Percentiles rank a stretch among this genome's conserved stretches.
Evolutionary conservation across 331 rosid genomes (phyloP).

Genomic region (Malus hybrid): DNA sequence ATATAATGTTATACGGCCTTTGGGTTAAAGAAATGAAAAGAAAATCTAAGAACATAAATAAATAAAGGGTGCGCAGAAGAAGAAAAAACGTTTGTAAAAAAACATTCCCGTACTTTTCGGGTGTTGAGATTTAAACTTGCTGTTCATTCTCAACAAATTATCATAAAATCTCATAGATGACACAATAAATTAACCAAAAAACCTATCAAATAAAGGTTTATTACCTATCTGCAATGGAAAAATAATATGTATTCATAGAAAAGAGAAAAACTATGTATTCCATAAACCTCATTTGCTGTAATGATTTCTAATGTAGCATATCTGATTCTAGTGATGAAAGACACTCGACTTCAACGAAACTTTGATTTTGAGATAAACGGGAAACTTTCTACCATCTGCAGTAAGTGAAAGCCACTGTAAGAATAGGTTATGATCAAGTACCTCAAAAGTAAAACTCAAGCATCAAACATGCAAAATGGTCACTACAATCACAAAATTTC

Average conservation of each 20-base stretch:
- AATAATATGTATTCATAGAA: too few species aligned
- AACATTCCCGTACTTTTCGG: too few species aligned
- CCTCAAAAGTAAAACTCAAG: background rate
- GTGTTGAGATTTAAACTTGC: too few species aligned
- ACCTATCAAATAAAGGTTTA: background rate
- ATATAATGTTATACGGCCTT: too few species aligned
- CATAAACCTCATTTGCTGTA: background rate
- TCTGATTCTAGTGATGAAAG: background rate
- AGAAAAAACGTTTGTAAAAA: too few species aligned
- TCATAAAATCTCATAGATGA: too few species aligned
- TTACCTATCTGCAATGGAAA: background rate
- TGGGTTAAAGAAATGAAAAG: too few species aligned
- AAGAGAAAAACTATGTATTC: too few species aligned
- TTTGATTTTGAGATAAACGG: background rate
- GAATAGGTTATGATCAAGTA: background rate
- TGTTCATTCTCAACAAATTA: too few species aligned
- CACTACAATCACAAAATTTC: background rate
- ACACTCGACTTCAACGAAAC: background rate
- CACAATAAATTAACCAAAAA: background rate
- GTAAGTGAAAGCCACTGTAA: background rate
- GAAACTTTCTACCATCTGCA: background rate
- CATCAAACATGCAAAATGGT: background rate
- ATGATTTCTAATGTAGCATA: background rate
- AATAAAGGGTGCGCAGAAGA: too few species aligned
- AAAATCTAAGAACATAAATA: too few species aligned